Conservation (phyloP, 2,329 filamentous ascomycete genomes). For the Hymenoscyphus albidus region DNA sequence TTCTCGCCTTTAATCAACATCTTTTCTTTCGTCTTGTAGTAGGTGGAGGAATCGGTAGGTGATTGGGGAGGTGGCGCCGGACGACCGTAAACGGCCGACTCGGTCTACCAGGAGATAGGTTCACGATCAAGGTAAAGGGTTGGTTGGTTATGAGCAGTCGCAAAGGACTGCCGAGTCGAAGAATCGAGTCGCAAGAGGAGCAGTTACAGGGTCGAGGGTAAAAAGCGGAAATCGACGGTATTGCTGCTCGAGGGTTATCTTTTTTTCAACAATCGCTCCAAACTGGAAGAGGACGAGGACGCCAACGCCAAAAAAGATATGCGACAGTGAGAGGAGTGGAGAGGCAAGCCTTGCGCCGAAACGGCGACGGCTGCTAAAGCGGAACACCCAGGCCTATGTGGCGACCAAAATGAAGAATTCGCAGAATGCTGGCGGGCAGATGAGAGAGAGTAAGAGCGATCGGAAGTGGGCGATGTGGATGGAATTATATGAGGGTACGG, state of each 20-base stretch:
- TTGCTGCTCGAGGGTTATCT: slow-evolving; percentile 24
- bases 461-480: slow-evolving; percentile 25
- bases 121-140: slow-evolving; percentile 27
- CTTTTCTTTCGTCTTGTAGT: slow-evolving; percentile 30
- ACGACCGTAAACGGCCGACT: slow-evolving; percentile 31
- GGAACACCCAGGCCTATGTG: slow-evolving; percentile 32
- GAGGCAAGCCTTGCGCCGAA: slow-evolving; percentile 35
- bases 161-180: slow-evolving; percentile 35
- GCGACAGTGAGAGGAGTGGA: slow-evolving; percentile 24
- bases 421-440: slow-evolving; percentile 20
- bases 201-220: slow-evolving; percentile 16
- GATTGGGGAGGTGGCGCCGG: slow-evolving; percentile 15
- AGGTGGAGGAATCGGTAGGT: slow-evolving; percentile 17
- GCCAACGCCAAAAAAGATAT: slow-evolving; percentile 32
- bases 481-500: slow-evolving; percentile 30
- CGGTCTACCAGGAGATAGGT: slow-evolving; percentile 25
- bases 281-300: slow-evolving; percentile 23
- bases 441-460: slow-evolving; percentile 17
- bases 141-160: slow-evolving; percentile 31
- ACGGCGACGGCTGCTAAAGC: slow-evolving; percentile 35
- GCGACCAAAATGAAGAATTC: slow-evolving; percentile 32
- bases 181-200: slow-evolving; percentile 31
- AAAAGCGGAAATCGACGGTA: not conserved
- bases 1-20: slow-evolving; percentile 96
- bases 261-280: slow-evolving; percentile 10